phyloP scores from a whole-genome alignment of 2,329 filamentous ascomycete species.

The Cordyceps cicadae region DNA sequence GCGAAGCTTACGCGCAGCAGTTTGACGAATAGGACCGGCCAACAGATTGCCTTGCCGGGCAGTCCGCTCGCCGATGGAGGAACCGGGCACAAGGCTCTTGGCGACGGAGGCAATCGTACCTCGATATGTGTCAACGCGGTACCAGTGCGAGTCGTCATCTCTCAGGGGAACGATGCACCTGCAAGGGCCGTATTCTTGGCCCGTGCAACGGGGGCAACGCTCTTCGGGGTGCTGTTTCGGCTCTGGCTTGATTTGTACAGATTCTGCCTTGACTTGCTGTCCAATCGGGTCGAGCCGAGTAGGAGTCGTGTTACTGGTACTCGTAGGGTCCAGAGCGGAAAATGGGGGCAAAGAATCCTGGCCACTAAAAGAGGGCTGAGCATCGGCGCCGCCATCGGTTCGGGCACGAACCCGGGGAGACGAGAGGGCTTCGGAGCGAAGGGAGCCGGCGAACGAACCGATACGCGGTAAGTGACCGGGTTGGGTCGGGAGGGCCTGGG shows the following conservation, averaged over 20 bases:
- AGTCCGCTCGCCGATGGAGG: background rate
- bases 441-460: background rate
- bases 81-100: conserved; percentile 5
- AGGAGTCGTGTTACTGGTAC: background rate
- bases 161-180: background rate
- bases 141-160: conserved; percentile 9
- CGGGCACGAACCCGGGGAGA: conserved; percentile 1
- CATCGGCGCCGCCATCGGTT: background rate
- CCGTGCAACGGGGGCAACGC: background rate
- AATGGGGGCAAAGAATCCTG: conserved; percentile 4
- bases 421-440: background rate
- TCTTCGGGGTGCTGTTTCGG: background rate
- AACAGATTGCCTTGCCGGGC: background rate
- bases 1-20: background rate
- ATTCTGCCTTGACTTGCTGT: background rate
- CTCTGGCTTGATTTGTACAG: background rate
- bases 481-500: background rate
- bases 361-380: background rate
- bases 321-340: background rate
- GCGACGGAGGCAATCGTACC: conserved; percentile 8
- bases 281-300: background rate
- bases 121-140: conserved; percentile 4
- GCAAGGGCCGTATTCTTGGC: background rate
- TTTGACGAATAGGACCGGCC: background rate
- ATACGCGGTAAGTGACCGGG: background rate